Base-by-base conservation (phyloP, 768 basidiomycete genomes). In the Suillus occidentalis region DNA sequence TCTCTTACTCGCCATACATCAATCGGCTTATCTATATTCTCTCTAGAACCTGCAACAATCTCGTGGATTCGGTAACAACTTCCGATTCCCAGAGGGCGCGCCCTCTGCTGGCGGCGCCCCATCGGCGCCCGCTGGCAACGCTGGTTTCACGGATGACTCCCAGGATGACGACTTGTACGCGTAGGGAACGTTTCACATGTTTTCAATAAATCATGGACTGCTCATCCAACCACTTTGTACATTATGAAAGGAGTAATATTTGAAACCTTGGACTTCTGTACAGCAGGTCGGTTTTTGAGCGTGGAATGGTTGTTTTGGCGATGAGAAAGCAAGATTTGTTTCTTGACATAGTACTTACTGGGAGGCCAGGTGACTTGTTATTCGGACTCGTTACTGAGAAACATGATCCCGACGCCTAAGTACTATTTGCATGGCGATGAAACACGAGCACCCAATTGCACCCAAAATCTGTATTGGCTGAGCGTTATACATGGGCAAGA, bases 41-140 rank as follows among this genome's bases (percentile, higher is more conserved):
- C n/a, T 50, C 56, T 70, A 93, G 90, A 94, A 94, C 77, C 80
- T 95, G 66, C 93, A 94, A 79, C 94, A 95, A 77, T 92, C 92
- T 66, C 89, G 94, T 74, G 90, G 90, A 53, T 95, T 97, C 74
- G 96, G 97, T 57, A 91, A 90, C 80, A 91, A 88, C 77, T 99
- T 99, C 89, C 96, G 94, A 84, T 99, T 99, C 95, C 97, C 97
- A 37, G 96, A 96, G 71, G 84, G 87, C 60, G 80, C 73, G 63
- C 75, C 73, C 18, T 71, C 79, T 45, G 69, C 73, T 56, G 72
- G 72, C 25, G 77, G 77, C 34, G 69, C 80, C 56, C 72, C 78
- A 36, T 74, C 77, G 43, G 79, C 80, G 13, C 78, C 83, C 9
- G 76, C 83, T n/a, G 85, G 87, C 60, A 94, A 95, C 66, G 80